Evolutionary conservation across 805 yeast species (phyloP).

Genomic region (Nakazawaea ambrosiae): DNA sequence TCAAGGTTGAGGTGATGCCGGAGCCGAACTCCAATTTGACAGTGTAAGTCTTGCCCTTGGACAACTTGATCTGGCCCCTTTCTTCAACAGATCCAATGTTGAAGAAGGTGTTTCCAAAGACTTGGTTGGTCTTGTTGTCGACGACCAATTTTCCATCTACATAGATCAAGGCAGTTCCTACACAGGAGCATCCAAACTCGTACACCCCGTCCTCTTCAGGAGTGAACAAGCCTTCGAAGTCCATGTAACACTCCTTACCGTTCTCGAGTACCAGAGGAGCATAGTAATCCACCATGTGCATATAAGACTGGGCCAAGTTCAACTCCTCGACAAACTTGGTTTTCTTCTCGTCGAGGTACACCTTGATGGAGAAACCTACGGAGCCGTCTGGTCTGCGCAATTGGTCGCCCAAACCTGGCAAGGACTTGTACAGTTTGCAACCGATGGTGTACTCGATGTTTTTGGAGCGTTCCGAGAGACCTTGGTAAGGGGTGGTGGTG

Average conservation of each 20-base stretch:
- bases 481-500: slow-evolving; percentile 42
- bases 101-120: slow-evolving; percentile 31
- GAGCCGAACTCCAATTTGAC: slow-evolving; percentile 36
- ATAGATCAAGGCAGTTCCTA: slow-evolving; percentile 37
- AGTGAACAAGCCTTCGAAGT: slow-evolving; percentile 29
- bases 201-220: slow-evolving; percentile 32
- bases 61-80: slow-evolving; percentile 19
- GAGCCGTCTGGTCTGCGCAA: slow-evolving; percentile 8
- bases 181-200: slow-evolving; percentile 30
- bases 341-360: slow-evolving; percentile 9
- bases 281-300: slow-evolving; percentile 19
- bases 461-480: slow-evolving; percentile 24
- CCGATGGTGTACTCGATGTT: slow-evolving; percentile 15
- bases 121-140: slow-evolving; percentile 37
- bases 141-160: slow-evolving; percentile 34
- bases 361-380: slow-evolving; percentile 7
- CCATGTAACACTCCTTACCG: slow-evolving; percentile 27
- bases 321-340: slow-evolving; percentile 3
- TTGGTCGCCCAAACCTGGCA: slow-evolving; percentile 15
- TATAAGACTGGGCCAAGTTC: slow-evolving; percentile 1
- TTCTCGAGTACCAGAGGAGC: slow-evolving; percentile 10
- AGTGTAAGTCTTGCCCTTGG: slow-evolving; percentile 27
- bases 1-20: slow-evolving; percentile 30
- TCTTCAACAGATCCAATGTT: slow-evolving; percentile 36
- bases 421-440: slow-evolving; percentile 11